Base-by-base conservation (phyloP, 345 rosid species). In the Euphorbia peplus region DNA sequence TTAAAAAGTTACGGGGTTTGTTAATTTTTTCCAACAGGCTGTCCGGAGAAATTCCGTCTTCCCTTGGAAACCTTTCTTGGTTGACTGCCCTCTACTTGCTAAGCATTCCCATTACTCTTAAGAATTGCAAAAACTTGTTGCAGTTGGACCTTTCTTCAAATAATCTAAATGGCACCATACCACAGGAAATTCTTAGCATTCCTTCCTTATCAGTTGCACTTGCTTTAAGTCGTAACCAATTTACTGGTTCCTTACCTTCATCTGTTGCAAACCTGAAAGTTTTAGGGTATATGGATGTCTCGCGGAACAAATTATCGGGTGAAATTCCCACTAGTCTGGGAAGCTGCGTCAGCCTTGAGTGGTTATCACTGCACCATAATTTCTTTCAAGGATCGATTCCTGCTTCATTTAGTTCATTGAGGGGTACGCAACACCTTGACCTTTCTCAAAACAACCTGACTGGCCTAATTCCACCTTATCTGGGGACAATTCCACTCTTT, bases 151-250 rank as follows among this genome's bases (percentile, higher is more conserved):
- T 79, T 15, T 76, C 81, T 26, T 42, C 48, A 18, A 79, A 82
- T 74, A 52, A 62, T 46, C 77, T 79, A 4, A 76, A 5, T 39
- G 81, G 85, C 44, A 68, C 59, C 69, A 65, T 79, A 67, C 81
- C 81, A 24, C 52, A 22, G 60, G 39, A 82, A 42, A 46, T 76
- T 32, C 1, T 74, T 15, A 58, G 58, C 22, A 72, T 71, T 66
- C 60, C 79, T 48, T 75, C 80, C 19, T 48, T 79, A 25, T 70
- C 79, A 71, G 52, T 70, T 19, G 54, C 66, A 30, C 51, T 82
- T 73, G 60, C 46, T 48, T 15, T 79, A 69, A 74, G 79, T 37
- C 16, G 39, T 52, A 76, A 79, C 54, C 64, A 1, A 21, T 69
- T 82, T 60, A 73, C 65, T 5, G 81, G 83, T 63, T 39, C 62